Percentiles rank a stretch among this genome's conserved stretches.
These are phyloP conservation scores for Adansonia rubrostipa DNA, from an alignment of 441 rosid species.

Conservation along the genomic window DNA sequence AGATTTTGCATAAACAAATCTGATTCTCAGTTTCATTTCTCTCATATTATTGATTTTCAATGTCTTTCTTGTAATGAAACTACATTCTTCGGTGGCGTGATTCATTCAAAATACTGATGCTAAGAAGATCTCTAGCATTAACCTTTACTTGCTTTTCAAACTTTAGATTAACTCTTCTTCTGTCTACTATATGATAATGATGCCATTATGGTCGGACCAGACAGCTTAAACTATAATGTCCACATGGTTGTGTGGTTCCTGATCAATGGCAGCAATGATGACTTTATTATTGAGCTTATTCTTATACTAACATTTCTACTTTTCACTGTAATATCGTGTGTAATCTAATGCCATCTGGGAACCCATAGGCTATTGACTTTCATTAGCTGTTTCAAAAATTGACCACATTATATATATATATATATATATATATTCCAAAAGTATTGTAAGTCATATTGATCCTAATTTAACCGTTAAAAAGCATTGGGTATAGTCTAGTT, in stretches of 20 bases:
- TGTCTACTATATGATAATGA: background rate
- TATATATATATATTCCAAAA: background rate
- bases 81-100: background rate
- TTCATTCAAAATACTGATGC: background rate
- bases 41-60: background rate
- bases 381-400: background rate
- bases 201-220: background rate
- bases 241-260: background rate
- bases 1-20: background rate
- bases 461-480: background rate
- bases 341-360: background rate
- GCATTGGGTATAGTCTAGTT: too few species aligned
- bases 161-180: constrained; percentile 12
- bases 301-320: background rate
- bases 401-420: background rate
- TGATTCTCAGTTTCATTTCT: background rate
- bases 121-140: background rate
- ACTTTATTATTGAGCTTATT: background rate
- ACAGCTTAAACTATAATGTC: background rate
- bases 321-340: background rate
- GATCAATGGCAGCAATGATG: background rate
- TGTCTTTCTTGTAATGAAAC: background rate
- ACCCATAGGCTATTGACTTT: background rate
- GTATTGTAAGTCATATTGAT: constrained; percentile 9
- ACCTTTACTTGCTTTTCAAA: constrained; percentile 7